phyloP scores from a whole-genome alignment of 2,329 filamentous ascomycete species.

The Bipolaris cookei region DNA sequence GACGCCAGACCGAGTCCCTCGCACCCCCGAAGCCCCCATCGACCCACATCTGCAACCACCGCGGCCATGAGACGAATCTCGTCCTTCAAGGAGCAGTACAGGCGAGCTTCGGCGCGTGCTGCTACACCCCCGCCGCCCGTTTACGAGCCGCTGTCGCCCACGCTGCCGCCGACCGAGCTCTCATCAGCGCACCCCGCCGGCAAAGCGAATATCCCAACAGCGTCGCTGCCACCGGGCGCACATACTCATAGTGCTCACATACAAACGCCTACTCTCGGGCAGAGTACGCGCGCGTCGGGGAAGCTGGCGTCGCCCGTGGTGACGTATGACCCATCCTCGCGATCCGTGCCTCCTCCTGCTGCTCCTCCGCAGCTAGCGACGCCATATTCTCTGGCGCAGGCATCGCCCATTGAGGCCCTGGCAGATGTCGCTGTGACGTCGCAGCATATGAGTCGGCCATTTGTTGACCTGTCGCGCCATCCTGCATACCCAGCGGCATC shows the following conservation, averaged over 20 bases:
- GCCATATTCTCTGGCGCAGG: conserved; percentile 33
- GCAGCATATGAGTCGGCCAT: conserved; percentile 47
- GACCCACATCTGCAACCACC: conserved; percentile 25
- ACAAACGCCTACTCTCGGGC: neutral
- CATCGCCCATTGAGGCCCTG: conserved; percentile 53
- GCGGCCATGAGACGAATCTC: conserved; percentile 38
- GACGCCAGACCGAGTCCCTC: conserved; percentile 30
- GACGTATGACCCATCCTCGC: conserved; percentile 25
- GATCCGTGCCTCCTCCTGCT: conserved; percentile 32
- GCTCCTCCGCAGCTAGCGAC: conserved; percentile 14
- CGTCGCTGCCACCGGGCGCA: conserved; percentile 15
- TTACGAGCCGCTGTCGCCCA: conserved; percentile 48
- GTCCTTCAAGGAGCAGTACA: conserved; percentile 45
- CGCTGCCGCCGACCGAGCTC: conserved; percentile 31
- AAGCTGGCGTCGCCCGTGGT: conserved; percentile 19
- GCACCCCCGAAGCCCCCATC: conserved; percentile 31
- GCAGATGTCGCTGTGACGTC: conserved; percentile 50
- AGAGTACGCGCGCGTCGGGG: conserved; percentile 17
- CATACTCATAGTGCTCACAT: conserved; percentile 18
- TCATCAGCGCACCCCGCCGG: conserved; percentile 32
- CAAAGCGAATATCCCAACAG: conserved; percentile 19
- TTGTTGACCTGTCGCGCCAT: conserved; percentile 32
- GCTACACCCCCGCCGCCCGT: conserved; percentile 41
- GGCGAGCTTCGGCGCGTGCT: conserved; percentile 39
- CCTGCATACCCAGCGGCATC: conserved; percentile 27